Evolutionary conservation across 495 filamentous ascomycete species (phyloP), one percentile per base, ranked within the genome.

Genomic region (Neurospora pannonica): DNA sequence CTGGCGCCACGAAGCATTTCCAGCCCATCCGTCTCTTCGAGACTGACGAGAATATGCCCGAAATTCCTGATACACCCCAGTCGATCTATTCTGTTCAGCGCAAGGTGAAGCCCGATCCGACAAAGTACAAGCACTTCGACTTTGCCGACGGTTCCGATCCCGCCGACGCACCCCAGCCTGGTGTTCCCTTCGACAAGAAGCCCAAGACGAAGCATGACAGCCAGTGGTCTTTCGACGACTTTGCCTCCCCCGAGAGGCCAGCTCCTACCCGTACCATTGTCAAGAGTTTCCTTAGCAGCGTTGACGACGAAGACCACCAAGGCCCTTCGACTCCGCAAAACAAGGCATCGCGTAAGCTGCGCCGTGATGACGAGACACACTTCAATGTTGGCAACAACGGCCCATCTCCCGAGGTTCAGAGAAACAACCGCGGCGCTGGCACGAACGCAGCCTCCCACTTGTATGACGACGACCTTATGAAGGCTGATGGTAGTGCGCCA

Each of bases 151-250:
- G 90, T 71, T 83, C 85, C 24, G 83, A 85, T 19, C 75, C 81
- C 28, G 79, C 81, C 77, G 80, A 84, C 40, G 77, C 79, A 43
- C 75, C 82, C 40, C 70, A 81, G 71, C 77, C 78, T 36, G 77
- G 67, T 69, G 70, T 73, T 19, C 71, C 73, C 73, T 38, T 67
- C 43, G 78, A 81, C 19, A 71, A 85, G 34, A 86, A 84, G 67
- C 77, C 86, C 5, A 88, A 87, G 78, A 86, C 87, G 62, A 94
- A 92, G 82, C 88, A 92, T 79, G 82, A 82, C 37, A 87, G 87
- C 54, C 88, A 92, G 71, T 97, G 94, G 94, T 90, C 90, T 62
- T 97, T 97, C 82, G 91, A 92, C 62, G 94, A 97, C 81, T 95
- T 95, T 83, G 24, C 95, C 94, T 5, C 95, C 95, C 0, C 96